Conservation (phyloP, 345 rosid genomes). For the Syzygium oleosum region DNA sequence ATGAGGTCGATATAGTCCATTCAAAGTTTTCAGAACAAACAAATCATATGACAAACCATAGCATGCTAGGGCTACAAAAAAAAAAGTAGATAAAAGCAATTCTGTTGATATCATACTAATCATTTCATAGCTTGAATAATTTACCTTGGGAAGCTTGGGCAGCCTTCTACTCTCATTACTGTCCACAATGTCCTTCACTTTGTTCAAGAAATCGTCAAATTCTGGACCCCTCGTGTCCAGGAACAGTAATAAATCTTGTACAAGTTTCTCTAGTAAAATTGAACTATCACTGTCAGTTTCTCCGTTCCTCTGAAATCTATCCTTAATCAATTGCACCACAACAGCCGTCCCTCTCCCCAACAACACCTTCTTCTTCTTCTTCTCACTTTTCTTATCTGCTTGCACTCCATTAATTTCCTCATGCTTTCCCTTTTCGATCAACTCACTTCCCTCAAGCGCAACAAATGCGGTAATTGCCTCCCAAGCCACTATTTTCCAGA, state of each 20-base stretch:
- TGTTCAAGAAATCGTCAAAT: constrained; percentile 39
- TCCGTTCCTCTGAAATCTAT: constrained; percentile 29
- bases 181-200: constrained; percentile 70
- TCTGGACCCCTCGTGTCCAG: constrained; percentile 37
- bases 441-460: constrained; percentile 52
- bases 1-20: background rate
- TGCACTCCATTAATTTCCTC: constrained; percentile 27
- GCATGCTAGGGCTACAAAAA: background rate
- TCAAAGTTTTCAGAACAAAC: background rate
- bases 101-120: background rate
- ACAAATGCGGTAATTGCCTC: constrained; percentile 59
- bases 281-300: too few species aligned
- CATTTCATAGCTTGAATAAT: background rate
- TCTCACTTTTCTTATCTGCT: constrained; percentile 46
- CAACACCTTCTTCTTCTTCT: constrained; percentile 60
- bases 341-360: constrained; percentile 68
- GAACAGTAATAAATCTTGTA: constrained; percentile 27
- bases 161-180: constrained; percentile 88
- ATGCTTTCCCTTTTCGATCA: constrained; percentile 18
- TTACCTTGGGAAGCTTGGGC: constrained; percentile 94
- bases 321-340: constrained; percentile 58
- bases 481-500: constrained; percentile 71
- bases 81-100: background rate
- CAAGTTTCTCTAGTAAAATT: constrained; percentile 26
- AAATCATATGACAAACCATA: background rate